Base-by-base conservation (phyloP, 257 asterid species). In the Gardenia jasminoides region DNA sequence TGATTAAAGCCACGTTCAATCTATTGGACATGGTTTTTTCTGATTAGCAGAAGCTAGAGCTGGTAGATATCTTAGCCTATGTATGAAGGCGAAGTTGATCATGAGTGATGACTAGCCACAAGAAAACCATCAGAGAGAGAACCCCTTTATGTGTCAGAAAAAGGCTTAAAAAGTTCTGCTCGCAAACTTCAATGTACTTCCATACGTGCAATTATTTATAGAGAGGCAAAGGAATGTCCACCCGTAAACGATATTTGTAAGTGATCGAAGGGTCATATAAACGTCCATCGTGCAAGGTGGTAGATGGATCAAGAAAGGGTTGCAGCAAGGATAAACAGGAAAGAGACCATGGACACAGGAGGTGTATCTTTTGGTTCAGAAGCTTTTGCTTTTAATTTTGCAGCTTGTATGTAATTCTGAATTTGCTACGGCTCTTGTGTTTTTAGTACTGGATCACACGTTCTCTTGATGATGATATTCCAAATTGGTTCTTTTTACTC, bases 261-360 rank as follows among this genome's bases (percentile, higher is more conserved):
- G 81, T 76, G 48, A 79, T 93, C 8, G 92, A 89, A 84, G 98
- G 98, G 0, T 93, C 97, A 4, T 91, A 90, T 48, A 69, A 44
- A 16, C 81, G 85, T 67, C 88, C 93, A 64, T 83, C 92, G 41
- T 93, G 96, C 84, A 91, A 82, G 83, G 81, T 93, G 19, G 43
- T 90, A 70, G 96, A 91, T 41, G 93, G 81, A 54, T 86, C 94
- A 20, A 83, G 87, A 73, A 83, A 36, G 78, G 41, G 84, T 88
- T 1, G 91, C 89, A 7, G 92, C 88, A 0, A 97, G 91, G 89
- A 88, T 92, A 56, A 93, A 81, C 92, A 89, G 72, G 88, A 93
- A 93, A 79, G 86, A 88, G 73, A 85, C 88, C 7, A 46, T 6
- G 4, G 41, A 36, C 20, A 50, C 33, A 0, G 88, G 79, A 31